Percentiles rank a stretch among this genome's conserved stretches.
These are phyloP conservation scores for Xylaria sp. DNA, from an alignment of 2,329 filamentous ascomycete genomes.

Conservation along the genomic window DNA sequence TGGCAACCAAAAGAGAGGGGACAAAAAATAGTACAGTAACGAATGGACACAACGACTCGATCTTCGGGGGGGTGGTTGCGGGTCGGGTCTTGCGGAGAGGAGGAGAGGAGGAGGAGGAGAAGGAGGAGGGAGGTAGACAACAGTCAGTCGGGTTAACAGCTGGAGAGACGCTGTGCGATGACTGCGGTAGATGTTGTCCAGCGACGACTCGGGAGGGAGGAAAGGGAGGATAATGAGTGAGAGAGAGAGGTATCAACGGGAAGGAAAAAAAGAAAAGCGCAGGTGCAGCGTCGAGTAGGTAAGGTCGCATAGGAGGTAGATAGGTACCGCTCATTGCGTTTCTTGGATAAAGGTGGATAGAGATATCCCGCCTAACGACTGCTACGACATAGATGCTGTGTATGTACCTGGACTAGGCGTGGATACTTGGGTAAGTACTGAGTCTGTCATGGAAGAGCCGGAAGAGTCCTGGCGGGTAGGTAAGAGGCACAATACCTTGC, in stretches of 20 bases:
- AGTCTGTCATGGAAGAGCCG: slow-evolving; percentile 9
- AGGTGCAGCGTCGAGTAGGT: slow-evolving; percentile 31
- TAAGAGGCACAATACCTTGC: not conserved
- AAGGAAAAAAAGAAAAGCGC: slow-evolving; percentile 32
- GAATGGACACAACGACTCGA: slow-evolving; percentile 47
- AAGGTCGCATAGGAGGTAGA: slow-evolving; percentile 4
- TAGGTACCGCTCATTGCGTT: slow-evolving; percentile 30
- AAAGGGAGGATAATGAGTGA: slow-evolving; percentile 33
- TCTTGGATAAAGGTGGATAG: slow-evolving; percentile 24
- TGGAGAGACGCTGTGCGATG: slow-evolving; percentile 41
- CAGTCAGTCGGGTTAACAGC: slow-evolving; percentile 42
- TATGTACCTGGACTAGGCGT: not conserved
- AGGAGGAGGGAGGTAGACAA: slow-evolving; percentile 33
- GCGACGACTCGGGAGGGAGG: slow-evolving; percentile 37
- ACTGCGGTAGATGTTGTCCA: slow-evolving; percentile 37
- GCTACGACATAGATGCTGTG: not conserved
- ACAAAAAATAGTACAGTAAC: slow-evolving; percentile 41
- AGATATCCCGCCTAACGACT: slow-evolving; percentile 12
- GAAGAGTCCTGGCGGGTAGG: slow-evolving; percentile 11
- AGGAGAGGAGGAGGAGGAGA: not conserved
- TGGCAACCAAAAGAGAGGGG: slow-evolving; percentile 38
- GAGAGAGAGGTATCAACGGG: slow-evolving; percentile 26
- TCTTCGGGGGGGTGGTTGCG: slow-evolving; percentile 38
- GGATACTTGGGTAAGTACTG: not conserved
- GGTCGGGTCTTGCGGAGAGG: slow-evolving; percentile 38